Evolutionary conservation across 352 stramenopile genomes (phyloP), one percentile per base, ranked within the genome.

Genomic region (Pythium plurisporium): DNA sequence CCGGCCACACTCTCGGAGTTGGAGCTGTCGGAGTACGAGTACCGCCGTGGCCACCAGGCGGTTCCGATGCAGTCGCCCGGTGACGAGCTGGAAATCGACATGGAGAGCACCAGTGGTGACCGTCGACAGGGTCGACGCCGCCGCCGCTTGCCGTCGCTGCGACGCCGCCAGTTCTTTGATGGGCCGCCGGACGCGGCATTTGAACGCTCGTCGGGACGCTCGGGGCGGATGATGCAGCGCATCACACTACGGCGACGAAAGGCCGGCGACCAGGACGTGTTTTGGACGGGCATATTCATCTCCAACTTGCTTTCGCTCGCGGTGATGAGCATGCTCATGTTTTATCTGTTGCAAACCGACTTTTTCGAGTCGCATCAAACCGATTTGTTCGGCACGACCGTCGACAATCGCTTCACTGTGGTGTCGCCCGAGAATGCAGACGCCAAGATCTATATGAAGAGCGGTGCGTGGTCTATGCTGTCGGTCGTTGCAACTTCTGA

Each of bases 351-450:
- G 55, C 79, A 91, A 53, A 85, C 81, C 10, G 81, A 91, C 55
- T 91, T 94, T 67, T 94, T 94, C 31, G 74, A 74, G 57, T 81
- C 74, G 9, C 81, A 94, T 57, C 84, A 91, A 58, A 86, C 67
- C 29, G 82, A 94, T 26, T 46, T 94, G n/a, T 82, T 94, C 31
- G 82, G 81, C 19, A 86, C 80, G 30, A 92, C 77, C 0, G 79
- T 94, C 45, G 84, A 94, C 48, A 86, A 91, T 26, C 69, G 79
- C 14, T 94, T 91, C 41, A 91, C 81, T 6, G 81, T 91, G 25
- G 79, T 94, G 23, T 83, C 84, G 29, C 63, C 82, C 19, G 68
- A 91, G 43, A 76, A 82, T 29, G 38, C 65, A 4, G 58, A 67
- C 23, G 80, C 83, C 53, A 76, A 87, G 66, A 91, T 91, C 47